These are phyloP conservation scores for Penicillium nucicola DNA, from an alignment of 495 filamentous ascomycete genomes.

Conservation along the genomic window DNA sequence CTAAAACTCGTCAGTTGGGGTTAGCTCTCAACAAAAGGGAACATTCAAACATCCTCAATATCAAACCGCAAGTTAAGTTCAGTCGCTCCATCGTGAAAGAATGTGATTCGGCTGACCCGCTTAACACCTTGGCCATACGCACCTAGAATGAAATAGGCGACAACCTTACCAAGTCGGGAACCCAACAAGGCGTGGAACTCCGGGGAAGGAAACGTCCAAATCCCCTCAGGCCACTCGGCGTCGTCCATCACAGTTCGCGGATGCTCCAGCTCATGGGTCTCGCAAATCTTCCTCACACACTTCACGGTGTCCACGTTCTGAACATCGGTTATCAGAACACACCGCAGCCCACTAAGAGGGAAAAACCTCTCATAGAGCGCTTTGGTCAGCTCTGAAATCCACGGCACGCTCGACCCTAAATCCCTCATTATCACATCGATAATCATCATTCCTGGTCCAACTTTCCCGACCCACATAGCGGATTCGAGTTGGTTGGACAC, in stretches of 20 bases:
- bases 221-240: background rate
- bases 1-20: too few species aligned
- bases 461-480: background rate
- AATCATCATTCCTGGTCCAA: background rate
- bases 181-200: conserved; percentile 4
- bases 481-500: too few species aligned
- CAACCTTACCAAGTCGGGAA: conserved; percentile 5
- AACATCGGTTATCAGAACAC: background rate
- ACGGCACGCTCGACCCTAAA: background rate
- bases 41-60: background rate
- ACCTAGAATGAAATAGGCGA: background rate
- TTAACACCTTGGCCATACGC: conserved; percentile 3
- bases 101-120: background rate
- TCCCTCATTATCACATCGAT: background rate
- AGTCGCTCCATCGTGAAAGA: background rate
- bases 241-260: background rate
- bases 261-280: background rate
- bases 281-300: background rate
- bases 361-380: background rate
- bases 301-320: background rate
- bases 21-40: background rate
- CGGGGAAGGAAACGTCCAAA: background rate
- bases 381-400: background rate
- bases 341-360: background rate
- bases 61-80: conserved; percentile 1